phyloP scores from a whole-genome alignment of 495 filamentous ascomycete genomes.

The Podospora didyma region DNA sequence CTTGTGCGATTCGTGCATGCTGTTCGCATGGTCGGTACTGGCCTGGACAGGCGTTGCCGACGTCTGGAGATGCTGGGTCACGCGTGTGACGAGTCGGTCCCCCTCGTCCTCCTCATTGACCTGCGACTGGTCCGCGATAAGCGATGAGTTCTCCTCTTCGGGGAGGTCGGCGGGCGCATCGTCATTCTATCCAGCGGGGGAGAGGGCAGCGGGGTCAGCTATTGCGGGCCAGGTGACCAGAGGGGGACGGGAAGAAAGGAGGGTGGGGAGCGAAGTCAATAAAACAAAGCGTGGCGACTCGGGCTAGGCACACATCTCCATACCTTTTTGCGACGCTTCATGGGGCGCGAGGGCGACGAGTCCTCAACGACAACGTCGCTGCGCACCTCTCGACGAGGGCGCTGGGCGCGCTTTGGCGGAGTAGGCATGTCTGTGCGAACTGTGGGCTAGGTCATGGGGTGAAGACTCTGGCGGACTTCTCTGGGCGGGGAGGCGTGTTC shows the following conservation, averaged over 20 bases:
- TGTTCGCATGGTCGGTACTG: slow-evolving; percentile 67
- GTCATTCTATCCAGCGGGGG: slow-evolving; percentile 11
- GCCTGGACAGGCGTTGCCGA: slow-evolving; percentile 59
- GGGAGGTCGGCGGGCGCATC: slow-evolving; percentile 15
- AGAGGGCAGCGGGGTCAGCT: slow-evolving; percentile 3
- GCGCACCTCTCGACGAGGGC: slow-evolving; percentile 36
- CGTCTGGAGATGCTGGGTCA: slow-evolving; percentile 64
- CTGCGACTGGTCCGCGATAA: slow-evolving; percentile 44
- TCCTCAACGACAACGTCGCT: slow-evolving; percentile 36
- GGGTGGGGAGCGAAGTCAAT: slow-evolving; percentile 1
- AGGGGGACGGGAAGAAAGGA: slow-evolving; percentile 3
- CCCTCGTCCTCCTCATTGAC: slow-evolving; percentile 50
- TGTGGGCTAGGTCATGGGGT: slow-evolving; percentile 20
- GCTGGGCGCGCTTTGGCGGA: slow-evolving; percentile 40
- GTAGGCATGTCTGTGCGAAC: slow-evolving; percentile 31
- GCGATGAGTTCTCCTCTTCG: slow-evolving; percentile 39
- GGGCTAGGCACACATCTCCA: slow-evolving; percentile 20
- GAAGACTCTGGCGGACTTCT: too few relatives aligned
- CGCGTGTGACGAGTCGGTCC: slow-evolving; percentile 64
- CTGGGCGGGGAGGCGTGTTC: too few relatives aligned
- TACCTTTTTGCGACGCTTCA: slow-evolving; percentile 75
- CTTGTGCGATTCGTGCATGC: slow-evolving; percentile 64
- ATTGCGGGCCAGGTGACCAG: neutral
- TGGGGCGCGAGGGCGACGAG: slow-evolving; percentile 68
- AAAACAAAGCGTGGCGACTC: slow-evolving; percentile 11